These are phyloP conservation scores for Eimeria mitis DNA, from an alignment of 169 alveolate species.

Conservation along the genomic window DNA sequence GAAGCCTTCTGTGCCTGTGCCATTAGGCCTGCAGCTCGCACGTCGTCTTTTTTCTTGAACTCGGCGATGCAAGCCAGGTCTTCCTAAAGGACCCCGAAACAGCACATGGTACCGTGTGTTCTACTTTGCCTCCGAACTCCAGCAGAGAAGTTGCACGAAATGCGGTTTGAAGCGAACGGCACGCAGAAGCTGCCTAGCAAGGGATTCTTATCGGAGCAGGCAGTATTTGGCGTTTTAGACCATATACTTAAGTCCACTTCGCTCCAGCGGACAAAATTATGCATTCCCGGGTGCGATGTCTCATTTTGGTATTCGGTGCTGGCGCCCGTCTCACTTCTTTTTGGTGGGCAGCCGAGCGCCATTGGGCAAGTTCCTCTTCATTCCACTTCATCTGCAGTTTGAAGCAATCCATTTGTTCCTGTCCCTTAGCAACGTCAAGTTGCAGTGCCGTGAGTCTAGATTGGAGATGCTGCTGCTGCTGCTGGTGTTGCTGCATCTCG, in stretches of 20 bases:
- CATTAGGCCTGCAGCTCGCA: slow-evolving; percentile 57
- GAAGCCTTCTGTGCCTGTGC: slow-evolving; percentile 50
- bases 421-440: slow-evolving; percentile 93
- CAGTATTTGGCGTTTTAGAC: background rate
- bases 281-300: background rate
- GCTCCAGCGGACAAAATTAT: background rate
- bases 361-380: slow-evolving; percentile 96
- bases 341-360: slow-evolving; percentile 97
- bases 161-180: background rate
- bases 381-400: slow-evolving; percentile 96
- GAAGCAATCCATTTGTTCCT: slow-evolving; percentile 95
- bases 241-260: background rate
- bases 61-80: slow-evolving; percentile 52
- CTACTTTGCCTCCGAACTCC: background rate
- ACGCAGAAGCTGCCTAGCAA: background rate
- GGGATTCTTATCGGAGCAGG: background rate
- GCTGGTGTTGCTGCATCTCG: slow-evolving; percentile 90
- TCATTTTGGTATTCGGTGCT: background rate
- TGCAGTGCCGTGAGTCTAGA: slow-evolving; percentile 89
- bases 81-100: slow-evolving; percentile 4
- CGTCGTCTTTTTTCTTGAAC: slow-evolving; percentile 60
- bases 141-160: background rate
- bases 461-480: slow-evolving; percentile 87
- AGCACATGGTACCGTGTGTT: background rate
- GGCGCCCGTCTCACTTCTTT: slow-evolving; percentile 88